phyloP scores from a whole-genome alignment of 208 protist species.

The Trypanosoma conorhini region DNA sequence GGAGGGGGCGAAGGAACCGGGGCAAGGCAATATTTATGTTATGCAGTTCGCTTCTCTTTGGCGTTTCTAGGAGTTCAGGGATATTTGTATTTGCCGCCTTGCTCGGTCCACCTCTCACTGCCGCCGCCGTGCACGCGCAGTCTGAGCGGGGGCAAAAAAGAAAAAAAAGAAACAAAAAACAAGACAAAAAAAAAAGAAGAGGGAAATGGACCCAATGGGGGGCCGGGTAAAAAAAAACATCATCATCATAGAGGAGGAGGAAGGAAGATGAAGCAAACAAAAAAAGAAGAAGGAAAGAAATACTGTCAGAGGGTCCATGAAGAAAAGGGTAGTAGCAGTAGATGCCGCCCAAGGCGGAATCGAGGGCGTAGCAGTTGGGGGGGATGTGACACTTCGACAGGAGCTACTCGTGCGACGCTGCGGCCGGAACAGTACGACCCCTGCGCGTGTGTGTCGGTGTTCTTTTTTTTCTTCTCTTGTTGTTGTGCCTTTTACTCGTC shows the following conservation, averaged over 20 bases:
- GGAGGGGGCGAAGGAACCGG: not conserved
- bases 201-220: not conserved
- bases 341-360: not conserved
- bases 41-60: not conserved
- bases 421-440: no score
- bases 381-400: not conserved
- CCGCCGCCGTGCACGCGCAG: not conserved
- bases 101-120: not conserved
- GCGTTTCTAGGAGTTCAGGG: not conserved
- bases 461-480: conserved; percentile 20
- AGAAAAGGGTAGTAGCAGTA: not conserved
- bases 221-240: not conserved
- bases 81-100: not conserved
- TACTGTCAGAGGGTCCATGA: not conserved
- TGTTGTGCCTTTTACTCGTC: conserved; percentile 8
- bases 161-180: conserved; percentile 1
- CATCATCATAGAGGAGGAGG: not conserved
- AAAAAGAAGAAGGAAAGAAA: not conserved
- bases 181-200: not conserved
- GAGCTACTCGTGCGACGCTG: not conserved
- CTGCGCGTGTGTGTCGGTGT: not conserved
- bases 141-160: not conserved
- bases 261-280: conserved; percentile 6
- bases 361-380: not conserved
- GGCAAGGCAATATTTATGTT: not conserved